phyloP scores from a whole-genome alignment of 768 basidiomycete genomes.

The Boletus rufocinnamomeus region DNA sequence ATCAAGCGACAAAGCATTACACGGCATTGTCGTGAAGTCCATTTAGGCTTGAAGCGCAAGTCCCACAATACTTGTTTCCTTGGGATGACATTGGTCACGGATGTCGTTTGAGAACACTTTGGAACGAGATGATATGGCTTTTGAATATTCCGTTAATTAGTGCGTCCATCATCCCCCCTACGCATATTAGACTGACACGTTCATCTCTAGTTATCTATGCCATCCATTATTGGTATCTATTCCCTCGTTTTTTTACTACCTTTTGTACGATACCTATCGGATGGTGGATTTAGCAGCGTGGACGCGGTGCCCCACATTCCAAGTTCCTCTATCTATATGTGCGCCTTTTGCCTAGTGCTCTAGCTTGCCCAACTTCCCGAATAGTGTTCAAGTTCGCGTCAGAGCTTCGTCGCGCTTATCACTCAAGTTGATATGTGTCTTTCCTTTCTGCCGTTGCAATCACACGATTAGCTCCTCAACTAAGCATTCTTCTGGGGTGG shows the following conservation, averaged over 20 bases:
- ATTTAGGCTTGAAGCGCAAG: slow-evolving; percentile 16
- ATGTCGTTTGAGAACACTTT: not conserved
- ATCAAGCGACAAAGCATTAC: slow-evolving; percentile 9
- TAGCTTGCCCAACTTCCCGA: not conserved
- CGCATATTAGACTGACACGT: not conserved
- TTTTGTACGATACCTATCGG: slow-evolving; percentile 10
- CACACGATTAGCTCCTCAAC: not conserved
- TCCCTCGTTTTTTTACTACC: not conserved
- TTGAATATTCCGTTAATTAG: not conserved
- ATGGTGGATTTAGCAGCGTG: not conserved
- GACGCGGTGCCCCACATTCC: too few relatives aligned
- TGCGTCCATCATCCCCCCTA: not conserved
- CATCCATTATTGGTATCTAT: not conserved
- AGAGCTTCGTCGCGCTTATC: not conserved
- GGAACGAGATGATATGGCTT: not conserved
- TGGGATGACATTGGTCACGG: not conserved
- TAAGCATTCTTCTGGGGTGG: not conserved
- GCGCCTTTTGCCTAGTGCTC: not conserved
- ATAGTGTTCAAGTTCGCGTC: not conserved
- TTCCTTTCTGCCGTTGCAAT: slow-evolving; percentile 1
- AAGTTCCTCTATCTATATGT: not conserved
- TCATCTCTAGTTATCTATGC: not conserved
- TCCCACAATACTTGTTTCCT: not conserved
- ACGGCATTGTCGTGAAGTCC: slow-evolving; percentile 21
- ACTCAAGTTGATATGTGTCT: not conserved